Conservation (phyloP, 257 asterid species). For the Paulownia fortunei region DNA sequence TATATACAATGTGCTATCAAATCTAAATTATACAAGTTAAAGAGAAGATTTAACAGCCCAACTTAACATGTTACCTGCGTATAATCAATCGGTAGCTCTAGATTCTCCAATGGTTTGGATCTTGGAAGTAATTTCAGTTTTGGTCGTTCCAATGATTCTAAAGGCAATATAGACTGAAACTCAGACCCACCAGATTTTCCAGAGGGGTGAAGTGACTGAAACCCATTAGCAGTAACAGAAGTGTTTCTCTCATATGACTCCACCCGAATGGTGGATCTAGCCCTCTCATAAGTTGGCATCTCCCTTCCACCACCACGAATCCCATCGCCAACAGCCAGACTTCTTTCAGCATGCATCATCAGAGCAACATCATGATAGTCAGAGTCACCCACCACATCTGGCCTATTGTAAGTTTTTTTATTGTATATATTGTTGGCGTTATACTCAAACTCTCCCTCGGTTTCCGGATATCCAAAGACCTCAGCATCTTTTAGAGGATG, state of each 20-base stretch:
- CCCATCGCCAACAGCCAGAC: constrained; percentile 55
- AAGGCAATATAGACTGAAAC: constrained; percentile 46
- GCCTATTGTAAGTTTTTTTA: constrained; percentile 42
- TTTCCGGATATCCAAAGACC: constrained; percentile 45
- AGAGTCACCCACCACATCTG: constrained; percentile 41
- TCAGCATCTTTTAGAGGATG: constrained; percentile 54
- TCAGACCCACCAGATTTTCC: constrained; percentile 49
- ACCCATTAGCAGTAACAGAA: constrained; percentile 38
- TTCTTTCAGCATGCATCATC: constrained; percentile 57
- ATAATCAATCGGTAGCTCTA: constrained; percentile 47
- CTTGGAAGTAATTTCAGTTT: constrained; percentile 89
- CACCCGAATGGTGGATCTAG: constrained; percentile 38
- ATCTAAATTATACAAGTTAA: background rate
- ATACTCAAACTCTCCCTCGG: constrained; percentile 42
- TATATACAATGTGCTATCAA: background rate
- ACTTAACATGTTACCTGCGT: constrained; percentile 55
- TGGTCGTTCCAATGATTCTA: constrained; percentile 73
- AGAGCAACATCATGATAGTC: constrained; percentile 43
- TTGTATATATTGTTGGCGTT: constrained; percentile 33
- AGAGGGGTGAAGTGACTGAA: constrained; percentile 38
- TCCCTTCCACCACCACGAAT: constrained; percentile 51
- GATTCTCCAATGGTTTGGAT: constrained; percentile 79
- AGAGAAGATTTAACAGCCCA: background rate
- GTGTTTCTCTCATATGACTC: constrained; percentile 54
- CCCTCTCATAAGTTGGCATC: constrained; percentile 49